These are phyloP conservation scores for Cladosporium sp. DNA, from an alignment of 2,329 filamentous ascomycete species.

Conservation along the genomic window DNA sequence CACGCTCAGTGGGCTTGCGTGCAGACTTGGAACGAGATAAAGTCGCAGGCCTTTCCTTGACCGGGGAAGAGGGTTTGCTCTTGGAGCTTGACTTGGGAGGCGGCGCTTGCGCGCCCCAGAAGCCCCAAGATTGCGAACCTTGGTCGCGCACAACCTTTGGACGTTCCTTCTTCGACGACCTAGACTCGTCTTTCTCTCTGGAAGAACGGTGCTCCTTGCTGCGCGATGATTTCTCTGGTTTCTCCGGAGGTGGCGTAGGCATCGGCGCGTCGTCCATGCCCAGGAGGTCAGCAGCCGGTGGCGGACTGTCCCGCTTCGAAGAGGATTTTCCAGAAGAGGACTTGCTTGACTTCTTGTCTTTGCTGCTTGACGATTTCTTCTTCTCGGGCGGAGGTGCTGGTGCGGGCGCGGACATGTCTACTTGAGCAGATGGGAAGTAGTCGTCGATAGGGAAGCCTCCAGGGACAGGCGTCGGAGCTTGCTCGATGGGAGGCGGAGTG, in stretches of 20 bases:
- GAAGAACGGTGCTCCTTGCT: background rate
- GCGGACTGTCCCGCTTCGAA: background rate
- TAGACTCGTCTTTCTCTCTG: slow-evolving; percentile 43
- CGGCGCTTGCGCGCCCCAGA: slow-evolving; percentile 59
- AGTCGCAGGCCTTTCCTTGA: slow-evolving; percentile 39
- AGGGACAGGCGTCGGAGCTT: slow-evolving; percentile 37
- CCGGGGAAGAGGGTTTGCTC: slow-evolving; percentile 45
- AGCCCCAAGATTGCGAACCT: slow-evolving; percentile 62
- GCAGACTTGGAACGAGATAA: slow-evolving; percentile 55
- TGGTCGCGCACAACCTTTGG: slow-evolving; percentile 69
- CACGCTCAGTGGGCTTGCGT: slow-evolving; percentile 48
- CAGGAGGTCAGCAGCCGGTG: slow-evolving; percentile 23
- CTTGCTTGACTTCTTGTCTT: slow-evolving; percentile 32
- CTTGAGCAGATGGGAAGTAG: slow-evolving; percentile 21
- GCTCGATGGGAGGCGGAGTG: slow-evolving; percentile 16
- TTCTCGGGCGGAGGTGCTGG: slow-evolving; percentile 9
- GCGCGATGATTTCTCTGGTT: slow-evolving; percentile 14
- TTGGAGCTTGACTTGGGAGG: slow-evolving; percentile 34
- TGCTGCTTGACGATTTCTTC: slow-evolving; percentile 24
- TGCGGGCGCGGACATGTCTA: slow-evolving; percentile 16
- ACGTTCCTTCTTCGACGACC: slow-evolving; percentile 66
- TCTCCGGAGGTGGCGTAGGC: slow-evolving; percentile 49
- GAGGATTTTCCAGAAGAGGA: slow-evolving; percentile 14
- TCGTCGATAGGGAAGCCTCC: slow-evolving; percentile 47
- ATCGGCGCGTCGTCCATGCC: slow-evolving; percentile 33